Percentiles rank a stretch among this genome's conserved stretches.
Evolutionary conservation across 352 stramenopile genomes (phyloP).

Genomic region (Globisporangium carolinianum): DNA sequence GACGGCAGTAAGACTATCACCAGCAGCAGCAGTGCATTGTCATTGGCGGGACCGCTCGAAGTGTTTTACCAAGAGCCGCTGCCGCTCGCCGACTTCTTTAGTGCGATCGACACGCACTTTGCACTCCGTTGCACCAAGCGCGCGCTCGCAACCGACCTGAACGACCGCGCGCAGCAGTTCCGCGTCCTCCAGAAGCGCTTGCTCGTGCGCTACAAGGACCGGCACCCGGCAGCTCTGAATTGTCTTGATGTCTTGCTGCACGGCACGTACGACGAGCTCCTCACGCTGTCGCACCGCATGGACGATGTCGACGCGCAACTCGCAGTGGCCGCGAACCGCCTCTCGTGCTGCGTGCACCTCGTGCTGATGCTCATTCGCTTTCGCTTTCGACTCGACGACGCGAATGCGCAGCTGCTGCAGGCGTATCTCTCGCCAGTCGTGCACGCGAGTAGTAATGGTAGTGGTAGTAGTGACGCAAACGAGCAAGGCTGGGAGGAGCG

Average conservation of each 20-base stretch:
- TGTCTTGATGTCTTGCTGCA: conserved; percentile 82
- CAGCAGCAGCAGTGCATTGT: conserved; percentile 5
- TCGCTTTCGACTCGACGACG: conserved; percentile 69
- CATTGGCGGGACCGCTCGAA: conserved; percentile 18
- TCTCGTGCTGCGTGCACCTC: conserved; percentile 71
- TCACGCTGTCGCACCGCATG: conserved; percentile 65
- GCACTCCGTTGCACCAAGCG: conserved; percentile 51
- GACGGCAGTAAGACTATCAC: conserved; percentile 17
- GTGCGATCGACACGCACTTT: conserved; percentile 86
- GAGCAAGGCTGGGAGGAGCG: conserved; percentile 87
- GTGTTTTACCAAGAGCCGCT: conserved; percentile 82
- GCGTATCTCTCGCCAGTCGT: conserved; percentile 66
- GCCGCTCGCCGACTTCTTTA: conserved; percentile 82
- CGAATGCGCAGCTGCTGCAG: conserved; percentile 51
- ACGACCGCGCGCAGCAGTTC: conserved; percentile 84
- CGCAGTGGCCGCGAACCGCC: conserved; percentile 40
- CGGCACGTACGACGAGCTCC: conserved; percentile 80
- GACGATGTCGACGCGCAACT: conserved; percentile 54
- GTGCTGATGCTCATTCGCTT: conserved; percentile 78
- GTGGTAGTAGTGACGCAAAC: conserved; percentile 16
- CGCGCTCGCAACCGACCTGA: conserved; percentile 59
- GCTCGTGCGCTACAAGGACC: conserved; percentile 87
- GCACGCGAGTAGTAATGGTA: conserved; percentile 22
- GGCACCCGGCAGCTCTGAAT: conserved; percentile 72
- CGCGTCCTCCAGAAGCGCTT: conserved; percentile 88